Percentiles rank a stretch among this genome's conserved stretches.
These are phyloP conservation scores for Suillus variegatus DNA, from an alignment of 768 basidiomycete genomes.

Conservation along the genomic window DNA sequence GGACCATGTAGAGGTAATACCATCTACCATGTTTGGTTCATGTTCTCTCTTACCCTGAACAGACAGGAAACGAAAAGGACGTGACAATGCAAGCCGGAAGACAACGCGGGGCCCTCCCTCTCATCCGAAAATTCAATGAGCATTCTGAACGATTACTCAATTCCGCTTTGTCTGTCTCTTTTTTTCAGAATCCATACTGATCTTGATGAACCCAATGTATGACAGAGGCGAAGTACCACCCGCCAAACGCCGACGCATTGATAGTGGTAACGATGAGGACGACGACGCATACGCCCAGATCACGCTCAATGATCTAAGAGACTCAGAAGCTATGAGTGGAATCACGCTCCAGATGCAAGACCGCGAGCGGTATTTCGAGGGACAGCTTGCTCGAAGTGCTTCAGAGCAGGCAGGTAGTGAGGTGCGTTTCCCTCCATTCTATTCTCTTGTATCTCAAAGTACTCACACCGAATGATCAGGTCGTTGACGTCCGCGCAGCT, in stretches of 20 bases:
- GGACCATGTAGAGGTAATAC: slow-evolving; percentile 82
- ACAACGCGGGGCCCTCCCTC: slow-evolving; percentile 82
- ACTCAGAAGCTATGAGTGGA: slow-evolving; percentile 61
- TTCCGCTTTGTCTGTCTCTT: slow-evolving; percentile 62
- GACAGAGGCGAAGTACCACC: slow-evolving; percentile 56
- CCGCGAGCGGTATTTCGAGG: slow-evolving; percentile 81
- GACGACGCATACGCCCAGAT: slow-evolving; percentile 59
- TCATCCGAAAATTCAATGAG: slow-evolving; percentile 97
- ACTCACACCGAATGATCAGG: slow-evolving; percentile 27
- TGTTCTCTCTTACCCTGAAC: slow-evolving; percentile 10
- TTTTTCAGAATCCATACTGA: background rate
- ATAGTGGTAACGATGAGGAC: slow-evolving; percentile 38
- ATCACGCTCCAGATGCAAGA: slow-evolving; percentile 88
- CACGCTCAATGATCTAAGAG: slow-evolving; percentile 84
- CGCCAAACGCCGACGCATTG: slow-evolving; percentile 60
- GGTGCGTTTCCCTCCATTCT: slow-evolving; percentile 23
- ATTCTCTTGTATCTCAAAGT: background rate
- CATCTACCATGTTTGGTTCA: background rate
- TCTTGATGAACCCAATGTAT: slow-evolving; percentile 10
- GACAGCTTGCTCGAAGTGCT: slow-evolving; percentile 41
- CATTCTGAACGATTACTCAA: slow-evolving; percentile 90
- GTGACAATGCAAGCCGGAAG: slow-evolving; percentile 95
- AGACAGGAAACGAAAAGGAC: slow-evolving; percentile 91
- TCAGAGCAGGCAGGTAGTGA: slow-evolving; percentile 32
- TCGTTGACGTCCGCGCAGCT: slow-evolving; percentile 48